A percentile compares a stretch with the other conserved stretches of the same genome.
Conservation (phyloP, 1,284 basidiomycete species). For the Leucoagaricus sp. region DNA sequence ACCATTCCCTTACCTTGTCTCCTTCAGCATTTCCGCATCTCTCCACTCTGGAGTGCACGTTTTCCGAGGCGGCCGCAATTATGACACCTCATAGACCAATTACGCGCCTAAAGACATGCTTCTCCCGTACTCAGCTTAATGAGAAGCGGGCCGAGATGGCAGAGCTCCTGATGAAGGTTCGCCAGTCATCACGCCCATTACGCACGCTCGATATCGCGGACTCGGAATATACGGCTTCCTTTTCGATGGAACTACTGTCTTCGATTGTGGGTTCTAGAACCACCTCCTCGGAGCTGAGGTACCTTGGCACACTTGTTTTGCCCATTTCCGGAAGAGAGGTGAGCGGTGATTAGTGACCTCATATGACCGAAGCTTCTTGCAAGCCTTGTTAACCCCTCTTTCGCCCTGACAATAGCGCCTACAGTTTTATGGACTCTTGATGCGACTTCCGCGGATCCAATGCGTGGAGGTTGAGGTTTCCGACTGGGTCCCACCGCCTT, state of each 20-base stretch:
- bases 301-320: constrained; percentile 63
- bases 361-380: constrained; percentile 8
- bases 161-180: constrained; percentile 46
- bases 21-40: constrained; percentile 45
- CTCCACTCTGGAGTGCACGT: constrained; percentile 61
- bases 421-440: constrained; percentile 57
- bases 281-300: constrained; percentile 44
- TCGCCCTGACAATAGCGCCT: constrained; percentile 46
- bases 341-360: constrained; percentile 16
- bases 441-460: constrained; percentile 48
- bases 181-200: constrained; percentile 41
- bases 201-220: constrained; percentile 62
- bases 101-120: constrained; percentile 65
- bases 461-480: constrained; percentile 64
- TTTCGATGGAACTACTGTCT: constrained; percentile 52
- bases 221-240: constrained; percentile 52
- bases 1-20: constrained; percentile 22
- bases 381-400: constrained; percentile 6
- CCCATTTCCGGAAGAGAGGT: constrained; percentile 52
- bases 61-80: constrained; percentile 57
- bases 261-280: constrained; percentile 37
- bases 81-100: constrained; percentile 59
- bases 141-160: constrained; percentile 55
- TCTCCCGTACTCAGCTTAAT: constrained; percentile 48
- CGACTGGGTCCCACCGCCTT: constrained; percentile 61